Evolutionary conservation across 352 stramenopile genomes (phyloP).

Genomic region (Phytophthora sp.): DNA sequence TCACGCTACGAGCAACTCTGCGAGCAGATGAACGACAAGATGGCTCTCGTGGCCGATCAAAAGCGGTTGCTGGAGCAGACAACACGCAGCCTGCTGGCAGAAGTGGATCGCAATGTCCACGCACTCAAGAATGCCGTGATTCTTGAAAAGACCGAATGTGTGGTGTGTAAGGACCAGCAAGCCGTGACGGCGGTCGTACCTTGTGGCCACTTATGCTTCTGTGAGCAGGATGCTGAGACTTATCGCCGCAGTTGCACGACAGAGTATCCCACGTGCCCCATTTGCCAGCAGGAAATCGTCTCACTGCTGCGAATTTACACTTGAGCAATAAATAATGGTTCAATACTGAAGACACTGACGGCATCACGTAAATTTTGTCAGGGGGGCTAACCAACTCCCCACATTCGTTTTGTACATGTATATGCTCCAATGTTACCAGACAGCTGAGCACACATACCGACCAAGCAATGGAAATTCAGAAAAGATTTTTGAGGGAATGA

Average conservation of each 20-base stretch:
- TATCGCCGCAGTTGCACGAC: slow-evolving; percentile 60
- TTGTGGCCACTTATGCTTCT: slow-evolving; percentile 87
- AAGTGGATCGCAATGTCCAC: slow-evolving; percentile 79
- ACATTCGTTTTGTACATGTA: too few relatives aligned
- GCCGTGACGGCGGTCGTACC: slow-evolving; percentile 80
- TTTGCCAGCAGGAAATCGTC: slow-evolving; percentile 84
- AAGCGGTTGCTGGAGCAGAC: slow-evolving; percentile 84
- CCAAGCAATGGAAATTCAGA: too few relatives aligned
- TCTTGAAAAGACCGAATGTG: slow-evolving; percentile 74
- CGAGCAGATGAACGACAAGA: slow-evolving; percentile 74
- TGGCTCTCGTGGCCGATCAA: slow-evolving; percentile 69
- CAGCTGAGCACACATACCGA: background rate
- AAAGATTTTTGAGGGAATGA: too few relatives aligned
- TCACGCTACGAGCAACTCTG: slow-evolving; percentile 75
- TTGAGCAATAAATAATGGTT: slow-evolving; percentile 26
- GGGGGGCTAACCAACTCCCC: background rate
- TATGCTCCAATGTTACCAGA: too few relatives aligned
- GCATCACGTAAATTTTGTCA: too few relatives aligned
- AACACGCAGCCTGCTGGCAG: slow-evolving; percentile 66
- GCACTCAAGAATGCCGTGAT: slow-evolving; percentile 66
- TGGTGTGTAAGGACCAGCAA: slow-evolving; percentile 80
- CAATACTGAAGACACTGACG: too few relatives aligned
- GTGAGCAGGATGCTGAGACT: slow-evolving; percentile 75
- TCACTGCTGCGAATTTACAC: slow-evolving; percentile 84
- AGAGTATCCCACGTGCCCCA: slow-evolving; percentile 66